Evolutionary conservation across 2,329 filamentous ascomycete genomes (phyloP), one percentile per base, ranked within the genome.

Genomic region (Balansia obtecta): DNA sequence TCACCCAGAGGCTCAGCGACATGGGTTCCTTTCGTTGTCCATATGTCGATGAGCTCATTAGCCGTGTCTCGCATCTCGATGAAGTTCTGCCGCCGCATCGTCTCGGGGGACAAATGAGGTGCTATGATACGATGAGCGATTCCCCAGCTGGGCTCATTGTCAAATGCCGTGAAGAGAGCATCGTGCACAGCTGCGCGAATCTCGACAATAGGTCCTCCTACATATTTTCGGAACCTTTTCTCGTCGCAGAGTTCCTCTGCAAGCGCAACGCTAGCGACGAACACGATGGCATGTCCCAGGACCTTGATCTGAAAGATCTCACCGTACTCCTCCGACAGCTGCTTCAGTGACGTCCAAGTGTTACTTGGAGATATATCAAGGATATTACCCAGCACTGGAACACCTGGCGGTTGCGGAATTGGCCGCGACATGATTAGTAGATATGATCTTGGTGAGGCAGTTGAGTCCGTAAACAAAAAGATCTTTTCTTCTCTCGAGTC

Each of bases 151-250:
- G 63, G 54, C 58, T 77, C 74, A 49, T 72, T 38, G 13, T 75
- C 66, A 57, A 64, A 76, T 6, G 74, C 74, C 3, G 74, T 73
- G 63, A 77, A 77, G n/a, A 77, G 68, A 3, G 72, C 57, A 53
- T 74, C 72, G 59, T 77, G 68, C 10, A 76, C 73, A 6, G 71
- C 63, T 30, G 67, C 65, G 20, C 73, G 68, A 51, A 77, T 77
- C 65, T 77, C 72, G 47, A 75, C 68, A 47, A 78, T 66, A 4
- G 75, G 74, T 0, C 73, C 74, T 32, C 72, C 72, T 1, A 78
- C 73, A 53, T 66, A 76, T 56, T 78, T 78, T 50, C 73, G 71
- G 60, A 77, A 78, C 0, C 74, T 70, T 57, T 66, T 71, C 65
- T 77, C 64, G 58, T 78, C 73, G 57, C 74, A 77, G 2, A 77